Evolutionary conservation across 148 eudicot genomes (phyloP).

Genomic region (Chenopodium suecicum): DNA sequence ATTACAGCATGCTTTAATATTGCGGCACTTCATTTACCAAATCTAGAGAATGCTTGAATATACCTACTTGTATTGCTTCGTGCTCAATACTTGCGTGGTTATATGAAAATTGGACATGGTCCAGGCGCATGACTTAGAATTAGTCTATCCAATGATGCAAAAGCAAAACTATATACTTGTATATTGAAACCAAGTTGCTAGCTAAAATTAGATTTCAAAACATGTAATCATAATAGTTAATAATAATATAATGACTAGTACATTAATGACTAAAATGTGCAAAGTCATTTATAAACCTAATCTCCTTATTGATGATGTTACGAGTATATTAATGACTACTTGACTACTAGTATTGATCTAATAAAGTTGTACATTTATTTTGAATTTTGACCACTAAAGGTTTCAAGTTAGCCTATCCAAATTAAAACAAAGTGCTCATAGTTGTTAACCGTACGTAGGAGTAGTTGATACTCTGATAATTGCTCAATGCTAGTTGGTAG

Average conservation of each 20-base stretch:
- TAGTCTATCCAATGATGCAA: conserved; percentile 8
- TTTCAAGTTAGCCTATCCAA: too few relatives aligned
- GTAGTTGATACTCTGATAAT: too few relatives aligned
- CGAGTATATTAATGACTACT: too few relatives aligned
- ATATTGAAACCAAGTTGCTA: background rate
- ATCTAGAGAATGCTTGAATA: background rate
- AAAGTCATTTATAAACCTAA: background rate
- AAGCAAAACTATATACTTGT: too few relatives aligned
- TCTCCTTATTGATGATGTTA: background rate
- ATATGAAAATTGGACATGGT: conserved; percentile 22
- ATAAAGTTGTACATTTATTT: too few relatives aligned
- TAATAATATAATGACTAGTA: too few relatives aligned
- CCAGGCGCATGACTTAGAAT: background rate
- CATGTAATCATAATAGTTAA: background rate
- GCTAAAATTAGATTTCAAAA: background rate
- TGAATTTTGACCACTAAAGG: too few relatives aligned
- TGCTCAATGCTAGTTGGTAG: too few relatives aligned
- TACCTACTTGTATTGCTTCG: conserved; percentile 9
- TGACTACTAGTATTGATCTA: background rate
- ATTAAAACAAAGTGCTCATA: too few relatives aligned
- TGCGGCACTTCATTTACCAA: conserved; percentile 18
- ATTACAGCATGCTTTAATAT: conserved; percentile 6
- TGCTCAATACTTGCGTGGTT: conserved; percentile 21
- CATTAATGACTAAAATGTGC: background rate
- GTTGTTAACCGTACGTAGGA: too few relatives aligned